phyloP scores from a whole-genome alignment of 495 filamentous ascomycete species.

The Saxispiralis lemnorum region DNA sequence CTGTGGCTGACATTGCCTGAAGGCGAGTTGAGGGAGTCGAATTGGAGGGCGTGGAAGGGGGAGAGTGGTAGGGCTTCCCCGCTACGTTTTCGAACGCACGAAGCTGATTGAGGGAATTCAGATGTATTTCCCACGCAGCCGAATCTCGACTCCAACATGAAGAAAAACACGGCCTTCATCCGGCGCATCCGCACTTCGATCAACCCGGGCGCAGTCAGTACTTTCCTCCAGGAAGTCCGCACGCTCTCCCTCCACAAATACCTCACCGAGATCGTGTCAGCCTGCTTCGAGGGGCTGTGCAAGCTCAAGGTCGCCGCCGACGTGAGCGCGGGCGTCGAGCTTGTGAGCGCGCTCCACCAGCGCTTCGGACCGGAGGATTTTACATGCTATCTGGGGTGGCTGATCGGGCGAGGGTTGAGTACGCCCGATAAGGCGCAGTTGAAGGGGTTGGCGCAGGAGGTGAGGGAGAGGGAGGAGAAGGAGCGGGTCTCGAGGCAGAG shows the following conservation, averaged over 20 bases:
- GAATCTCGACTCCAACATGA: conserved; percentile 86
- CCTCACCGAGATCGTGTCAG: conserved; percentile 93
- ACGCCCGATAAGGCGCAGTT: conserved; percentile 77
- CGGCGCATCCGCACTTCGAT: conserved; percentile 87
- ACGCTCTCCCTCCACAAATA: conserved; percentile 92
- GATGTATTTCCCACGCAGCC: conserved; percentile 63
- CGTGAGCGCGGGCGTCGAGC: conserved; percentile 77
- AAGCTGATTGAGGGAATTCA: conserved; percentile 23
- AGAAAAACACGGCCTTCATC: conserved; percentile 98
- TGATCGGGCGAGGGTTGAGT: conserved; percentile 76
- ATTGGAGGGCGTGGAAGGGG: conserved; percentile 71
- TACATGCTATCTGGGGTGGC: conserved; percentile 80
- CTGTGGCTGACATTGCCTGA: conserved; percentile 17
- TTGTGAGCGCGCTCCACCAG: conserved; percentile 87
- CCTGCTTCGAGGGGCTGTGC: conserved; percentile 87
- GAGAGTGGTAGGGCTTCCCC: conserved; percentile 47
- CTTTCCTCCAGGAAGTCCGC: conserved; percentile 80
- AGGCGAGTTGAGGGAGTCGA: conserved; percentile 84
- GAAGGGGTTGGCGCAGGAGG: conserved; percentile 60
- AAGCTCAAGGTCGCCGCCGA: conserved; percentile 80
- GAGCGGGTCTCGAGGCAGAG: conserved; percentile 77
- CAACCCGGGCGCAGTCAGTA: conserved; percentile 53
- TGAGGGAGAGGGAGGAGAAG: conserved; percentile 87
- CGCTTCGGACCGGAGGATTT: conserved; percentile 85
- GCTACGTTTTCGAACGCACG: not conserved